Evolutionary conservation across 768 basidiomycete species (phyloP), one percentile per base, ranked within the genome.

Genomic region (Pleurotus tuber-regium): DNA sequence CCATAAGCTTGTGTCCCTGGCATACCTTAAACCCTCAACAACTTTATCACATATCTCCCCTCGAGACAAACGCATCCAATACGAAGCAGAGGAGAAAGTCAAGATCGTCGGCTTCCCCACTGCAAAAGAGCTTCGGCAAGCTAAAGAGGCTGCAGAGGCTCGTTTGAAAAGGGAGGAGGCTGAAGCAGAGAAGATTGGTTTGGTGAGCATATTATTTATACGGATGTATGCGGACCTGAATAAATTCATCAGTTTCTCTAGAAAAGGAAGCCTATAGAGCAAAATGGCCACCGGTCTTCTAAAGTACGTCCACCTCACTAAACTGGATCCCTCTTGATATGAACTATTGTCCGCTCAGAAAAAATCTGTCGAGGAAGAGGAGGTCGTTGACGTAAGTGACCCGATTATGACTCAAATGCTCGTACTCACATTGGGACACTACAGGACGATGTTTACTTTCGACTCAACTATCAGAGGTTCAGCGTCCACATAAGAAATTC

Each of bases 381-480:
- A 77, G 25, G 67, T 77, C 25, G 81, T 91, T 29, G 86, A 92
- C 68, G 92, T 91, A 59, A 68, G 84, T 65, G 9, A 9, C 44
- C 12, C 26, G 8, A 26, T 35, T 43, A 9, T 49, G 54, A 16
- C 38, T 33, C 14, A 23, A n/a, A 33, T 43, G 39, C 18, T 55
- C 43, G 24, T 26, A 50, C 28, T 51, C 30, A 49, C 41, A 54
- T 33, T 41, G 61, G 4, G 56, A 43, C 11, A n/a, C 49, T 8
- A 8, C 26, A 93, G 86, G 82, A 89, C 14, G 73, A 73, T 2
- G 79, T 91, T 28, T 84, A 85, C 66, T 89, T 97, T 63, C 82
- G 90, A 42, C 79, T 98, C 42, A 98, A 98, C 70, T 89, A 86
- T 63, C 87, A 93, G 58, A 87, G 82, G 59, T 96, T 94, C 67